Conservation (phyloP, 768 basidiomycete genomes). For the Xanthoconium purpureum region DNA sequence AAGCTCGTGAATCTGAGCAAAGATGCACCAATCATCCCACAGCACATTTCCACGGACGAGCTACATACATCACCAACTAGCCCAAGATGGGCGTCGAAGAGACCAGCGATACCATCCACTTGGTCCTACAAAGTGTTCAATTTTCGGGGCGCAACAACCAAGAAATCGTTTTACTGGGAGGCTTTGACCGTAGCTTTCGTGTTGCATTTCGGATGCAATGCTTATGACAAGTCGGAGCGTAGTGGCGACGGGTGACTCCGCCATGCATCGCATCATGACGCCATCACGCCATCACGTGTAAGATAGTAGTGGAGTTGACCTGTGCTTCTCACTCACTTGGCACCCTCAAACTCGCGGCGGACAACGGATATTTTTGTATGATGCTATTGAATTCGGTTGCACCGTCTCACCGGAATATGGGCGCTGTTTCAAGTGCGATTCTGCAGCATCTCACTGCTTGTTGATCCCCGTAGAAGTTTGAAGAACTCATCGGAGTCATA, state of each 20-base stretch:
- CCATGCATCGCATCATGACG: neutral
- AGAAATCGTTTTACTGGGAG: constrained; percentile 46
- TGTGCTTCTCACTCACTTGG: neutral
- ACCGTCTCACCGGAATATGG: neutral
- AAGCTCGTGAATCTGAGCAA: constrained; percentile 63
- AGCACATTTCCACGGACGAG: neutral
- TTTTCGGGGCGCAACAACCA: neutral
- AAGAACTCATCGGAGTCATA: neutral
- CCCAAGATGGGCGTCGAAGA: constrained; percentile 65
- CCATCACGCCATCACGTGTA: neutral
- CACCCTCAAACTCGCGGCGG: neutral
- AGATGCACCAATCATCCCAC: constrained; percentile 1
- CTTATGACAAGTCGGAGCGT: too few species aligned
- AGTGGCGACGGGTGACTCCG: neutral
- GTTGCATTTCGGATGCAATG: constrained; percentile 11
- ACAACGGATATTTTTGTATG: neutral
- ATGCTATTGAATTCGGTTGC: neutral
- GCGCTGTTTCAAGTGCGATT: constrained; percentile 5
- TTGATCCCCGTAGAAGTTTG: neutral
- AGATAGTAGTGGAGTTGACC: neutral
- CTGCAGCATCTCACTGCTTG: neutral
- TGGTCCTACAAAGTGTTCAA: constrained; percentile 53
- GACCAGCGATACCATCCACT: constrained; percentile 56
- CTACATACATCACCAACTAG: constrained; percentile 58
- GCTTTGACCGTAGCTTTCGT: constrained; percentile 44